Evolutionary conservation across 345 rosid species (phyloP).

Genomic region (Gossypium bickii): DNA sequence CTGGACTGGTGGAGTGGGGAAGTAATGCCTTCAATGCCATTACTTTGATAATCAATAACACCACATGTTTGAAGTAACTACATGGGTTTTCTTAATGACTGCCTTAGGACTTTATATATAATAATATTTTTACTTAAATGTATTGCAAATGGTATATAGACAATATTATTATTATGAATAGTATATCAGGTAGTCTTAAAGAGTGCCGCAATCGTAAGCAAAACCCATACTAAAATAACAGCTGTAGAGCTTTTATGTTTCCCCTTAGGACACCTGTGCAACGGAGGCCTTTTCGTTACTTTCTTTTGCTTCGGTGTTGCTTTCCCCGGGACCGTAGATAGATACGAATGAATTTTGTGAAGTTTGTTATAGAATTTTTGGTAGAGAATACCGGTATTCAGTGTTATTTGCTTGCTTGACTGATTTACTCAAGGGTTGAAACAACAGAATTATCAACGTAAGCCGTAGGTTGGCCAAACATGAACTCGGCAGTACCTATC

Average conservation of each 20-base stretch:
- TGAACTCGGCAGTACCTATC: conserved; percentile 20
- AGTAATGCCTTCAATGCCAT: neutral
- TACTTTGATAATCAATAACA: neutral
- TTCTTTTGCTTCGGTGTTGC: no score
- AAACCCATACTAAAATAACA: no score
- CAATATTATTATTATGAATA: no score
- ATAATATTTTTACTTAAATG: no score
- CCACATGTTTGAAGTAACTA: neutral
- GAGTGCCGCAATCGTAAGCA: no score
- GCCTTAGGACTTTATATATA: no score
- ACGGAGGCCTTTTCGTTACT: no score
- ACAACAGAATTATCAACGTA: conserved; percentile 40
- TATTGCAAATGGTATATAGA: no score
- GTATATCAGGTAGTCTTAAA: no score
- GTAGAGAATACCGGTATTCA: neutral
- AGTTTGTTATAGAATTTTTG: neutral
- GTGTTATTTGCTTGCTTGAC: conserved; percentile 4
- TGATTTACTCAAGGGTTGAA: conserved; percentile 29
- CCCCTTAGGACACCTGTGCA: no score
- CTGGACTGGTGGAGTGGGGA: neutral
- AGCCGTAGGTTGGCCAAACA: conserved; percentile 51
- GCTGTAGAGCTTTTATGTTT: no score
- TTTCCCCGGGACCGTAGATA: no score
- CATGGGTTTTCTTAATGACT: neutral
- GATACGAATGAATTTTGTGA: neutral